Conservation (phyloP, 495 filamentous ascomycete species). For the Lophiostoma macrostomum region DNA sequence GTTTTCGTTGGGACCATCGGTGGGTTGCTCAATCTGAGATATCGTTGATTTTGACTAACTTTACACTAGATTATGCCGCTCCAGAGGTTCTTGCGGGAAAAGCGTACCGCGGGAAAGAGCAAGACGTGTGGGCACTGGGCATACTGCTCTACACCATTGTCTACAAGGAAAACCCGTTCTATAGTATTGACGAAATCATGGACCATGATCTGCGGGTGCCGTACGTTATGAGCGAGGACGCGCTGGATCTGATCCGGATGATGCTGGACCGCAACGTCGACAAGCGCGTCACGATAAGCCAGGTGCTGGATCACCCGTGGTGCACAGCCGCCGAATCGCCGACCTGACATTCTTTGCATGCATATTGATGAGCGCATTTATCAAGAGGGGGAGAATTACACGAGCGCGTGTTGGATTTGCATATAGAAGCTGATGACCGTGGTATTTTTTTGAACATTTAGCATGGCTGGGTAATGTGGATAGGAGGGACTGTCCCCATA, state of each 20-base stretch:
- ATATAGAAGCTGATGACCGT: too few species aligned
- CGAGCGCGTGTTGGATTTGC: too few species aligned
- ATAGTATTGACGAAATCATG: slow-evolving; percentile 98
- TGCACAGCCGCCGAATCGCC: slow-evolving; percentile 33
- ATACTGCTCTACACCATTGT: slow-evolving; percentile 97
- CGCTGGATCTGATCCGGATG: slow-evolving; percentile 79
- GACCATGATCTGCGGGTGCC: slow-evolving; percentile 92
- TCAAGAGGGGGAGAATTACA: background rate
- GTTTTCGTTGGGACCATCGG: slow-evolving; percentile 99
- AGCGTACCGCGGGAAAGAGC: slow-evolving; percentile 92
- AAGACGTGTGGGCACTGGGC: slow-evolving; percentile 98
- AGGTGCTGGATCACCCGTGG: slow-evolving; percentile 87
- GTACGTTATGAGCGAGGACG: slow-evolving; percentile 84
- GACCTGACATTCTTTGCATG: too few species aligned
- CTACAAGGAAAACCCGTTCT: slow-evolving; percentile 99
- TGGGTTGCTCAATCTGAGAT: too few species aligned
- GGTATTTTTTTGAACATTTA: too few species aligned
- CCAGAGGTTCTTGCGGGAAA: slow-evolving; percentile 93
- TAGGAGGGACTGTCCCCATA: too few species aligned
- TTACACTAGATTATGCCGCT: slow-evolving; percentile 82
- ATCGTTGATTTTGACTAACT: too few species aligned
- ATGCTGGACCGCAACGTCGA: slow-evolving; percentile 93
- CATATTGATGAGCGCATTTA: background rate
- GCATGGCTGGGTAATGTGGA: too few species aligned
- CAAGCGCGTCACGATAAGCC: slow-evolving; percentile 72